Conservation (phyloP, 306 rosid species). For the Begonia fuchsioides region DNA sequence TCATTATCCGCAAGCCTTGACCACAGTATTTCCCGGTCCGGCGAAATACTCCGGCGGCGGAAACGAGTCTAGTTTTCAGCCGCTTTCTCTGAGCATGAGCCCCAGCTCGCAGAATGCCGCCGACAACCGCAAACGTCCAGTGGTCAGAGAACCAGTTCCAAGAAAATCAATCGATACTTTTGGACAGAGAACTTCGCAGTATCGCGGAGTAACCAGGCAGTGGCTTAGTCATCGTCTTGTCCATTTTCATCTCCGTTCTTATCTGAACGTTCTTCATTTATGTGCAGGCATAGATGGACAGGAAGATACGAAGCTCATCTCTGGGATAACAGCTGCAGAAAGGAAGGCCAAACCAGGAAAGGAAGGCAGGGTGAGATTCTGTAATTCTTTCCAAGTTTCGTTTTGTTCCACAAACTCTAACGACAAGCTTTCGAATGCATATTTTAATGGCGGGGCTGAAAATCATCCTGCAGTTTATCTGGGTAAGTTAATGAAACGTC, state of each 20-base stretch:
- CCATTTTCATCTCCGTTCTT: not conserved
- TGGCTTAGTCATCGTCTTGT: not conserved
- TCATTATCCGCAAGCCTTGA: conserved; percentile 19
- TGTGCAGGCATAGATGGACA: conserved; percentile 92
- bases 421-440: no score
- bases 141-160: conserved; percentile 55
- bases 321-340: conserved; percentile 99
- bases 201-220: conserved; percentile 89
- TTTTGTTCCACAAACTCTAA: no score
- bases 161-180: conserved; percentile 89
- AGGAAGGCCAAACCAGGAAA: conserved; percentile 98
- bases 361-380: conserved; percentile 82
- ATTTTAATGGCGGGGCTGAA: no score
- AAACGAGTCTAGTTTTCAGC: conserved; percentile 42
- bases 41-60: conserved; percentile 8
- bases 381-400: no score
- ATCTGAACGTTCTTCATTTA: not conserved
- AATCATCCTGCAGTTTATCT: no score
- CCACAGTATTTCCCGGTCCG: conserved; percentile 1
- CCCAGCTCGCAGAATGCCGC: conserved; percentile 30
- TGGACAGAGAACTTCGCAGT: conserved; percentile 97
- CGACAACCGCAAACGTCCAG: conserved; percentile 45
- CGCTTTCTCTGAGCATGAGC: conserved; percentile 62
- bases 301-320: conserved; percentile 99
- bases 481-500: no score